Percentiles rank a stretch among this genome's conserved stretches.
phyloP scores from a whole-genome alignment of 306 rosid genomes.

The Cucumis cinereus region DNA sequence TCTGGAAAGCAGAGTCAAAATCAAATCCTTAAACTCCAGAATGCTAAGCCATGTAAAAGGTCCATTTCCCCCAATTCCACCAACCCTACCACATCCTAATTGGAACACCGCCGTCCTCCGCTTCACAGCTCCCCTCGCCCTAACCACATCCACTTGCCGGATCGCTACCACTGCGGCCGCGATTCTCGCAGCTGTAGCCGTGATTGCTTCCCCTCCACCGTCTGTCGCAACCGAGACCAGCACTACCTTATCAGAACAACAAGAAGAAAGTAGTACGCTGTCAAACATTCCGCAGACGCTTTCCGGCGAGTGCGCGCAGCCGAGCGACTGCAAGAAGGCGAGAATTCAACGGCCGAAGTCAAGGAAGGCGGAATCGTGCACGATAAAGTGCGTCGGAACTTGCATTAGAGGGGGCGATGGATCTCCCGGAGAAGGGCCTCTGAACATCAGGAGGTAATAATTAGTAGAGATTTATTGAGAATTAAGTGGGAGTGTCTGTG shows the following conservation, averaged over 20 bases:
- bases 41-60: constrained; percentile 1
- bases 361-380: constrained; percentile 78
- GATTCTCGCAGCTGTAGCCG: constrained; percentile 29
- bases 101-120: neutral
- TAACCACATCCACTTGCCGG: constrained; percentile 4
- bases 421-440: constrained; percentile 95
- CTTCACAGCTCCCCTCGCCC: neutral
- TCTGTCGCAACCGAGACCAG: constrained; percentile 9
- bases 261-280: constrained; percentile 40
- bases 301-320: constrained; percentile 51
- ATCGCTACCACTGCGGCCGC: constrained; percentile 17
- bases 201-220: constrained; percentile 19
- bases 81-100: neutral
- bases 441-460: constrained; percentile 54
- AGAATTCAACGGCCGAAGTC: constrained; percentile 81
- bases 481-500: neutral
- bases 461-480: neutral
- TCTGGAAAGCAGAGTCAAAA: neutral
- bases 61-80: neutral
- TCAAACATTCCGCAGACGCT: constrained; percentile 77
- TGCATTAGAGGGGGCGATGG: constrained; percentile 90
- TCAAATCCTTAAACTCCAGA: neutral
- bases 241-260: constrained; percentile 13
- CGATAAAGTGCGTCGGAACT: constrained; percentile 70
- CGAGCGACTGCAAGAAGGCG: constrained; percentile 45